These are phyloP conservation scores for Coemansia sp. DNA, from an alignment of 192 early-diverging fungal species.

Conservation along the genomic window DNA sequence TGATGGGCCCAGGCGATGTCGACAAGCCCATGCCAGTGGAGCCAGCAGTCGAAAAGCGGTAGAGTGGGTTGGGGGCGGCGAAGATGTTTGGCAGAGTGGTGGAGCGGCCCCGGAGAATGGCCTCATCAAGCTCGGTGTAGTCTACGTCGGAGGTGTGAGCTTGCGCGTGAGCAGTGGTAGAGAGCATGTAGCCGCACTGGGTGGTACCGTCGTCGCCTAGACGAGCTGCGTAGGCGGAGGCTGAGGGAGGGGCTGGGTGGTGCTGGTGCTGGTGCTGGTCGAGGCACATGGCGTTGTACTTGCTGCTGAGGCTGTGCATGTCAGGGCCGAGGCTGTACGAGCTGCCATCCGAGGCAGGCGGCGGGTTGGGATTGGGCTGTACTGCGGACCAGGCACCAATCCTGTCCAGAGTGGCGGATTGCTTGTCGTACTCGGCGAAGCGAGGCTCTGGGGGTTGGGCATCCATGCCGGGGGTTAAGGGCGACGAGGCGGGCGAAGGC, in stretches of 20 bases:
- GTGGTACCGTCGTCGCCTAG: neutral
- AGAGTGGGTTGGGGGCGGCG: conserved; percentile 24
- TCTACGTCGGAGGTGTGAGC: conserved; percentile 19
- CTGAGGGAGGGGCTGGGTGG: neutral
- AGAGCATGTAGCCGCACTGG: neutral
- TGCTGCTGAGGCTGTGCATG: conserved; percentile 26
- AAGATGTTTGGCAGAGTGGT: conserved; percentile 54
- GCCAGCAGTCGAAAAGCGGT: conserved; percentile 25
- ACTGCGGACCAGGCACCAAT: conserved; percentile 53
- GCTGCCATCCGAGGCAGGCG: conserved; percentile 2
- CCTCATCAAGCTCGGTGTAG: conserved; percentile 53
- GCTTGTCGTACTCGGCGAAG: conserved; percentile 21
- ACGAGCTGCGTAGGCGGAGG: neutral
- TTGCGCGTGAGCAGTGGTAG: neutral
- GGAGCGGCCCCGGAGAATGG: conserved; percentile 51
- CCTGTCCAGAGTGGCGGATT: conserved; percentile 39
- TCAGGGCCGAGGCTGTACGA: conserved; percentile 6
- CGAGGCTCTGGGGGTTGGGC: conserved; percentile 21
- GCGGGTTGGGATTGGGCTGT: conserved; percentile 20
- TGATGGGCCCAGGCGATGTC: conserved; percentile 19
- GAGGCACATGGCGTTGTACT: conserved; percentile 28
- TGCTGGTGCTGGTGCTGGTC: conserved; percentile 9
- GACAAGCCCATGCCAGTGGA: conserved; percentile 11
- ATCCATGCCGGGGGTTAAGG: conserved; percentile 35
- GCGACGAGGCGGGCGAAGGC: conserved; percentile 39